Percentiles rank a stretch among this genome's conserved stretches.
phyloP scores from a whole-genome alignment of 2,329 filamentous ascomycete genomes.

The Laburnicola sp. region DNA sequence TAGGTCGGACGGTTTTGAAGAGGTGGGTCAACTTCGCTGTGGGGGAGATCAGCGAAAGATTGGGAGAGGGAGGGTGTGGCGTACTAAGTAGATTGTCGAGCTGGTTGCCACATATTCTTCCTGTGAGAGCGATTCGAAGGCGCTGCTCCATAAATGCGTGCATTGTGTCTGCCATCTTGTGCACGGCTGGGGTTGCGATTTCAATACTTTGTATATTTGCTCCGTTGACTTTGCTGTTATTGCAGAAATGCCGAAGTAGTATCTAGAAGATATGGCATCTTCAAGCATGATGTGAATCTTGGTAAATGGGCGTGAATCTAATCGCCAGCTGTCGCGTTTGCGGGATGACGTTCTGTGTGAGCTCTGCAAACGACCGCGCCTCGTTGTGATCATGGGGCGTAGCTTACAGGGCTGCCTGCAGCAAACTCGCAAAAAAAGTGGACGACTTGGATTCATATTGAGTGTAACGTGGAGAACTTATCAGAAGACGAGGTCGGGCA shows the following conservation, averaged over 20 bases:
- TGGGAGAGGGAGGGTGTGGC: neutral
- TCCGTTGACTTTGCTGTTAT: no score
- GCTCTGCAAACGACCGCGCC: conserved; percentile 16
- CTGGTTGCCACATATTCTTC: neutral
- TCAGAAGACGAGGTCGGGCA: no score
- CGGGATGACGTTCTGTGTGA: conserved; percentile 52
- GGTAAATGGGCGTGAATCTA: neutral
- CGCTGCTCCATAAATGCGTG: conserved; percentile 8
- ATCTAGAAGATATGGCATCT: neutral
- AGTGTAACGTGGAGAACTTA: no score
- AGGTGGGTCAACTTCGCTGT: conserved; percentile 6
- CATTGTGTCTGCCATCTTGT: conserved; percentile 4
- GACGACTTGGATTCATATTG: no score
- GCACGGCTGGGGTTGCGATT: neutral
- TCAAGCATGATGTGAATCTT: neutral
- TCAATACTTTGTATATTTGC: neutral
- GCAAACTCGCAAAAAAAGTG: no score
- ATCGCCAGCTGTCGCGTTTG: conserved; percentile 43
- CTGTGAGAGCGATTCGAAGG: conserved; percentile 10
- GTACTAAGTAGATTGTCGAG: conserved; percentile 10
- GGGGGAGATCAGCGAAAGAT: neutral
- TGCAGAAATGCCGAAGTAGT: neutral
- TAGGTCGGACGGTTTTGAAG: conserved; percentile 7
- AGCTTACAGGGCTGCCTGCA: no score
- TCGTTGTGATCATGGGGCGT: neutral